These are phyloP conservation scores for Hypomontagnella submonticulosa DNA, from an alignment of 495 filamentous ascomycete genomes.

Conservation along the genomic window DNA sequence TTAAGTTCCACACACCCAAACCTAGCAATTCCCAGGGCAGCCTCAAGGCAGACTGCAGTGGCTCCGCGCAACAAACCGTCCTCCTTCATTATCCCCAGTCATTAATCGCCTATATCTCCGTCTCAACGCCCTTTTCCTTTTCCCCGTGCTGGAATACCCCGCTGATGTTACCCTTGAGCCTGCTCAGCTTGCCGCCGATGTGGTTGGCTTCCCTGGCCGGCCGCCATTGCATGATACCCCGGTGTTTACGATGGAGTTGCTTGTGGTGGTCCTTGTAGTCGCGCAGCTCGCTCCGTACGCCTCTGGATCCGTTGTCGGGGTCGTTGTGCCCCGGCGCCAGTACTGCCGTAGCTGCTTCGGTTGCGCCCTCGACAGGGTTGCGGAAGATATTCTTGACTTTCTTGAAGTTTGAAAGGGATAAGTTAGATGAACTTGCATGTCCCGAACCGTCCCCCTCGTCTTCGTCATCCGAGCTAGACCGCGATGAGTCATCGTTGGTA, in stretches of 20 bases:
- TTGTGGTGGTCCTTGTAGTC: constrained; percentile 68
- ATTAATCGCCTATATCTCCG: constrained; percentile 65
- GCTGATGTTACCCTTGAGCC: constrained; percentile 64
- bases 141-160: constrained; percentile 65
- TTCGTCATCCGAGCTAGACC: constrained; percentile 43
- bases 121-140: constrained; percentile 70
- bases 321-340: constrained; percentile 46
- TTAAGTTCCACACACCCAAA: too few species aligned
- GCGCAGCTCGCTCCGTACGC: constrained; percentile 55
- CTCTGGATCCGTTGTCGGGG: constrained; percentile 53
- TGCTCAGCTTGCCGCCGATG: constrained; percentile 65
- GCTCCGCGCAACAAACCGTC: too few species aligned
- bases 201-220: constrained; percentile 69
- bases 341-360: constrained; percentile 36
- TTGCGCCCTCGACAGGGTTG: constrained; percentile 45
- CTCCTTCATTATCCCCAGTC: background rate
- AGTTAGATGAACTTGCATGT: constrained; percentile 52
- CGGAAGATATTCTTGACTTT: constrained; percentile 51
- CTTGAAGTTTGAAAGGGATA: constrained; percentile 39
- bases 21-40: too few species aligned
- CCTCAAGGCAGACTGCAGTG: too few species aligned
- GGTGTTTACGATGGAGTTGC: constrained; percentile 69
- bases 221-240: constrained; percentile 77
- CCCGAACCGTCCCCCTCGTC: constrained; percentile 15
- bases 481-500: constrained; percentile 49